A percentile compares a stretch with the other conserved stretches of the same genome.
Evolutionary conservation across 2,329 filamentous ascomycete genomes (phyloP).

Genomic region (Colletotrichum sp.): DNA sequence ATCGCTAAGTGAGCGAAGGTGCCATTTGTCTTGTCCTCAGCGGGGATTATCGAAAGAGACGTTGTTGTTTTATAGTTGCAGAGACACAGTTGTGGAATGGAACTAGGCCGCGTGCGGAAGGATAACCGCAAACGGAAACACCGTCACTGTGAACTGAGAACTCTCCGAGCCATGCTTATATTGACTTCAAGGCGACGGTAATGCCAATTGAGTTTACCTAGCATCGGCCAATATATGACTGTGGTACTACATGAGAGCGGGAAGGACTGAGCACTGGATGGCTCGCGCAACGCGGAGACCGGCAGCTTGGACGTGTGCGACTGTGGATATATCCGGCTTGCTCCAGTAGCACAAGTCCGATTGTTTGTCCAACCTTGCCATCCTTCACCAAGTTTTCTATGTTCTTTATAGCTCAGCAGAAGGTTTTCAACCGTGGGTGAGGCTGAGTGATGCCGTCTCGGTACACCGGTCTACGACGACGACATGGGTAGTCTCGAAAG

Average conservation of each 20-base stretch:
- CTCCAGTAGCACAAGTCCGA: not conserved
- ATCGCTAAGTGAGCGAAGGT: too few species aligned
- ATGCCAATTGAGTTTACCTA: not conserved
- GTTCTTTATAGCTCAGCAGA: not conserved
- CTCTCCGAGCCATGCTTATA: not conserved
- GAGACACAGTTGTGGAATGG: rapidly evolving
- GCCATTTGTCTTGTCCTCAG: too few species aligned
- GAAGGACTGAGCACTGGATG: not conserved
- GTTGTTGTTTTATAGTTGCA: not conserved
- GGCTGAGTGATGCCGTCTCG: not conserved
- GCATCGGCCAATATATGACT: rapidly evolving
- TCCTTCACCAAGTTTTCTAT: not conserved
- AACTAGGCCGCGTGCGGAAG: not conserved
- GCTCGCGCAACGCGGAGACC: not conserved
- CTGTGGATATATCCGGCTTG: not conserved
- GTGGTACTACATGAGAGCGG: rapidly evolving
- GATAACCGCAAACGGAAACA: not conserved
- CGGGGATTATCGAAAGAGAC: not conserved
- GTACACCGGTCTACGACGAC: rapidly evolving
- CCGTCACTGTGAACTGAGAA: not conserved
- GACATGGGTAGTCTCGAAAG: rapidly evolving
- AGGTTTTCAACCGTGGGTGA: rapidly evolving
- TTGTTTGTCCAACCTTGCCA: not conserved
- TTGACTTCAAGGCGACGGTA: not conserved
- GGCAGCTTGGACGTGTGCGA: not conserved